Base-by-base conservation (phyloP, 2,329 filamentous ascomycete species). In the Rhynchosporium graminicola region DNA sequence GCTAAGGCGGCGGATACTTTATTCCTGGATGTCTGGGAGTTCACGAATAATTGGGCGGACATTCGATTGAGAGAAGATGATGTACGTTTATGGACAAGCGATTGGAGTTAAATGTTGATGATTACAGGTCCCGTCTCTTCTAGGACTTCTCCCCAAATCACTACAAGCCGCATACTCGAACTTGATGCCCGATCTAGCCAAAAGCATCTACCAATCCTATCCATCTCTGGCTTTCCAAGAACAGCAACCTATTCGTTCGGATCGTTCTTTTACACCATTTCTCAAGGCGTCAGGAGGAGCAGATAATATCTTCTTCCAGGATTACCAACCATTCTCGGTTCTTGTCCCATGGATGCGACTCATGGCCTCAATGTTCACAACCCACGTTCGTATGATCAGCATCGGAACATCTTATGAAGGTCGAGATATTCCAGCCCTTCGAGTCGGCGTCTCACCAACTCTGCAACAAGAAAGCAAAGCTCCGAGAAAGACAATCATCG, bases 11-110 rank as follows among this genome's bases (percentile, higher is more conserved):
- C 87, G 0, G 83, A 89, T 64, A 85, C 86, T 20, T 82, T 97
- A 29, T 89, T 95, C 70, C 80, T 98, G 47, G 95, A 99, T 73
- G 84, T 98, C 1, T 99, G 95, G 95, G 88, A 91, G 28, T 92
- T 90, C 69, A 90, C 88, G 5, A 80, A 87, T 20, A 84, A 91
- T 63, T 95, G 89, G 80, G 90, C 95, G 31, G 95, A 99, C 74
- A 87, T 98, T 59, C 83, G 91, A 47, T 76, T 98, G 56, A 84
- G 88, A 59, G 86, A 89, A 73, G 86, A 91, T 69, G 87, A 91
- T 68, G 85, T 97, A 73, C 69, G 81, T 77, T 56, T 33, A 36
- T 29, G 12, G 1, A 29, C n/a, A 33, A 10, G 28, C 28, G 31
- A 40, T 58, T 20, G 31, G 51, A 51, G 38, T 66, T 70, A 52